Evolutionary conservation across 2,329 filamentous ascomycete genomes (phyloP).

Genomic region (Talaromyces marneffei): DNA sequence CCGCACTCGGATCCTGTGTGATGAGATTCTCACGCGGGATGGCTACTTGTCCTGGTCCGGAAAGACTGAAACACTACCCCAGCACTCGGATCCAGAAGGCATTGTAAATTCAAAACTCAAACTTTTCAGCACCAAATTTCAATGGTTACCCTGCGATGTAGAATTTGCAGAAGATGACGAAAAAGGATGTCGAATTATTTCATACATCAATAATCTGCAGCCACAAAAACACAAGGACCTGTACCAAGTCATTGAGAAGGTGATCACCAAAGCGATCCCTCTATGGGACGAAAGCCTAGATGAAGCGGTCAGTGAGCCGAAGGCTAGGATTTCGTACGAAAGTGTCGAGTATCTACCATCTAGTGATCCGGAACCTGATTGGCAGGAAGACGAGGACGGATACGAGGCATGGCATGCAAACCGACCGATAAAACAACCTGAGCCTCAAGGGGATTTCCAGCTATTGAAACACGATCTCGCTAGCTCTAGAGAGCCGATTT

Average conservation of each 20-base stretch:
- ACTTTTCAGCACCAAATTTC: constrained; percentile 24
- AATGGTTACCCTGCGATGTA: constrained; percentile 43
- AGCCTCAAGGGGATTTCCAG: constrained; percentile 13
- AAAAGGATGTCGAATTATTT: constrained; percentile 26
- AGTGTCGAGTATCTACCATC: constrained; percentile 21
- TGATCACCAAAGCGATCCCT: constrained; percentile 25
- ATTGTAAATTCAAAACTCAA: constrained; percentile 18
- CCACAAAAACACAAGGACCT: constrained; percentile 30
- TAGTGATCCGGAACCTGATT: constrained; percentile 3
- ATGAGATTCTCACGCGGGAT: constrained; percentile 22
- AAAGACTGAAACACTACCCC: constrained; percentile 21
- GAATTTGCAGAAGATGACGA: constrained; percentile 21
- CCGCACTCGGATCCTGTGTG: constrained; percentile 22
- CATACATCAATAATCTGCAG: constrained; percentile 45
- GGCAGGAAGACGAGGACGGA: constrained; percentile 16
- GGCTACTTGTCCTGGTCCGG: constrained; percentile 21
- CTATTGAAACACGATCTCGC: background rate
- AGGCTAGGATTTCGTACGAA: constrained; percentile 24
- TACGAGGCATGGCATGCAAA: constrained; percentile 21
- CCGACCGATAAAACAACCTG: constrained; percentile 20
- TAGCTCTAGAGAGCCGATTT: constrained; percentile 9
- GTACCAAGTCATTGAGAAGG: constrained; percentile 36
- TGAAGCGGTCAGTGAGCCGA: background rate
- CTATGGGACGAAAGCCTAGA: constrained; percentile 26
- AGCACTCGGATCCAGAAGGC: constrained; percentile 17